Evolutionary conservation across 148 eudicot species (phyloP).

Genomic region (Chenopodium quinoa): DNA sequence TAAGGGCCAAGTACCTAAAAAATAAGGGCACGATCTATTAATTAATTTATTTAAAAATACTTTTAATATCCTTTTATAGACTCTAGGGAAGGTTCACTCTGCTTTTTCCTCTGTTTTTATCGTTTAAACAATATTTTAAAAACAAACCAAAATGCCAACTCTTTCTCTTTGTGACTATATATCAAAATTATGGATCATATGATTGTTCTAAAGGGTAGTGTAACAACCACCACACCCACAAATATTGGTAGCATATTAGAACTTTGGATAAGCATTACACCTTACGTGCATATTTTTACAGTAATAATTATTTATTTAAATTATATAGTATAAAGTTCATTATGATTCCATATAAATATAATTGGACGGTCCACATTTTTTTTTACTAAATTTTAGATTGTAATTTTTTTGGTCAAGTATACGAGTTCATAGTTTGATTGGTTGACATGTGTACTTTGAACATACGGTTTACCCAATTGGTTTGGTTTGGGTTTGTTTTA

Average conservation of each 20-base stretch:
- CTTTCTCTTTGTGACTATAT: not conserved
- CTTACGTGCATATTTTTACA: not conserved
- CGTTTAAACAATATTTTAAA: not conserved
- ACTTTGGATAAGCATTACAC: slow-evolving; percentile 19
- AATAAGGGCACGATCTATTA: not conserved
- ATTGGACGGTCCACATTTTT: slow-evolving; percentile 8
- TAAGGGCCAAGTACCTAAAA: slow-evolving; percentile 15
- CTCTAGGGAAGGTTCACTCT: slow-evolving; percentile 5
- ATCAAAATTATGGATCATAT: not conserved
- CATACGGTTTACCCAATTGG: slow-evolving; percentile 1
- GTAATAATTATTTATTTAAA: not conserved
- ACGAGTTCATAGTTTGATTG: slow-evolving; percentile 9
- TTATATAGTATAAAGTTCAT: not conserved
- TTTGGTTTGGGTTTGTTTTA: not conserved
- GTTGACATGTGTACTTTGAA: slow-evolving; percentile 19
- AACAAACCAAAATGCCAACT: slow-evolving; percentile 8
- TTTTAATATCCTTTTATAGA: not conserved
- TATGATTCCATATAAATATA: slow-evolving; percentile 2
- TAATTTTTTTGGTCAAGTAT: not conserved
- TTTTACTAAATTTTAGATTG: not conserved
- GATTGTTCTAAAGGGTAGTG: slow-evolving; percentile 19
- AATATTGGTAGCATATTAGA: not conserved
- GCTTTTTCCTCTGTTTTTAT: not conserved
- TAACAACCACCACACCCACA: slow-evolving; percentile 17
- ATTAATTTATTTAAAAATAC: not conserved